Conservation (phyloP, 2,329 filamentous ascomycete species). For the Fusarium nematophilum region DNA sequence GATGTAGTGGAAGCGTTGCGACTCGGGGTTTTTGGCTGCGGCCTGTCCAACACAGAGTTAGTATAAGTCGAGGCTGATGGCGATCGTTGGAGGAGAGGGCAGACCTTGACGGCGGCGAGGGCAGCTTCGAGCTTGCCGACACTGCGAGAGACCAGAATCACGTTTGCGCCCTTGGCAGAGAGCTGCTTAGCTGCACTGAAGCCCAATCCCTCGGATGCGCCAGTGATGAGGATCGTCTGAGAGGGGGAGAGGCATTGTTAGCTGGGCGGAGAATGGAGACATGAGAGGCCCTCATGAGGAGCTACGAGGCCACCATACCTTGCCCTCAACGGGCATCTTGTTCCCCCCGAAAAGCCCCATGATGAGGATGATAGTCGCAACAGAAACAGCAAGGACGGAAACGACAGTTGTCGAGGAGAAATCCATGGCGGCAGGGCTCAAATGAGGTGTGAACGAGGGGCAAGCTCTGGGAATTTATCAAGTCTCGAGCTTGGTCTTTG, state of each 20-base stretch:
- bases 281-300: slow-evolving; percentile 19
- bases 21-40: slow-evolving; percentile 70
- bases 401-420: slow-evolving; percentile 26
- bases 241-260: not conserved
- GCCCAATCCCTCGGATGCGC: slow-evolving; percentile 94
- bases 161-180: slow-evolving; percentile 83
- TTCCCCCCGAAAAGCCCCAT: slow-evolving; percentile 80
- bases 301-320: slow-evolving; percentile 63
- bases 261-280: slow-evolving; percentile 20
- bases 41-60: slow-evolving; percentile 56
- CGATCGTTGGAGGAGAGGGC: slow-evolving; percentile 16
- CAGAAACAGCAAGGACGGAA: slow-evolving; percentile 20
- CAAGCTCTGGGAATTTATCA: slow-evolving; percentile 11
- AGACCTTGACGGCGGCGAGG: slow-evolving; percentile 72
- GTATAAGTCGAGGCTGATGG: not conserved
- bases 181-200: slow-evolving; percentile 79
- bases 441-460: slow-evolving; percentile 17
- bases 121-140: slow-evolving; percentile 78
- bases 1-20: slow-evolving; percentile 86
- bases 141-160: slow-evolving; percentile 87
- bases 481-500: not conserved
- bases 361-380: slow-evolving; percentile 39
- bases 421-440: slow-evolving; percentile 27
- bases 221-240: slow-evolving; percentile 91
- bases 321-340: slow-evolving; percentile 85